These are phyloP conservation scores for Aspergillus quadricinctus DNA, from an alignment of 2,329 filamentous ascomycete genomes.

Conservation along the genomic window DNA sequence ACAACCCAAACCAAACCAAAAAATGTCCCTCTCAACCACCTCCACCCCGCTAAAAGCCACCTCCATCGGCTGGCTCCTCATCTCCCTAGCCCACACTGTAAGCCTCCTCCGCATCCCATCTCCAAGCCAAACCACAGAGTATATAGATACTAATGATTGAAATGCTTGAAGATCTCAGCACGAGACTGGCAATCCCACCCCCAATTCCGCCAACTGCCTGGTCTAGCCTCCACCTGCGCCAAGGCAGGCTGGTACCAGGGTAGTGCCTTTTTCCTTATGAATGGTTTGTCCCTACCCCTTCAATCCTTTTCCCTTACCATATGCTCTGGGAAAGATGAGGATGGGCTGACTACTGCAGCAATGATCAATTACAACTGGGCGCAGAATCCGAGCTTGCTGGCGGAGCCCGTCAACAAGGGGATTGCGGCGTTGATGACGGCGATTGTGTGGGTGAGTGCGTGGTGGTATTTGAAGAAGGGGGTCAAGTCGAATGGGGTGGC, in stretches of 20 bases:
- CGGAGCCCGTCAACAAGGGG: conserved; percentile 11
- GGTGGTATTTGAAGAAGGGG: conserved; percentile 21
- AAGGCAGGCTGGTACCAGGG: conserved; percentile 25
- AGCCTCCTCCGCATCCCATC: background rate
- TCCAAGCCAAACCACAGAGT: background rate
- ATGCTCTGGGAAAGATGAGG: too few relatives aligned
- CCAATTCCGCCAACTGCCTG: conserved; percentile 18
- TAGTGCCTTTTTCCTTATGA: conserved; percentile 20
- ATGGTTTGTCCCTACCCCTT: conserved; percentile 7
- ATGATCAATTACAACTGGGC: conserved; percentile 17
- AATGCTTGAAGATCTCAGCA: conserved; percentile 5
- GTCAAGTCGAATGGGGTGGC: conserved; percentile 14
- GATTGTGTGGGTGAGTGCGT: conserved; percentile 21
- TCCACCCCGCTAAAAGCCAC: conserved; percentile 7
- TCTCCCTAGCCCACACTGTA: conserved; percentile 18
- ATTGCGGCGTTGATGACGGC: conserved; percentile 16
- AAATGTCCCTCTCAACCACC: background rate
- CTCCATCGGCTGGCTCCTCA: conserved; percentile 12
- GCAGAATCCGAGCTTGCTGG: conserved; percentile 9
- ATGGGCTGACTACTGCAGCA: background rate
- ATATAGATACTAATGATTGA: too few relatives aligned
- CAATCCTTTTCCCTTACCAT: too few relatives aligned
- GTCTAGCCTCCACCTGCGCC: conserved; percentile 19
- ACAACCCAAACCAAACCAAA: background rate
- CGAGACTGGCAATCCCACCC: conserved; percentile 16